These are phyloP conservation scores for Melastoma candidum DNA, from an alignment of 441 rosid genomes.

Conservation along the genomic window DNA sequence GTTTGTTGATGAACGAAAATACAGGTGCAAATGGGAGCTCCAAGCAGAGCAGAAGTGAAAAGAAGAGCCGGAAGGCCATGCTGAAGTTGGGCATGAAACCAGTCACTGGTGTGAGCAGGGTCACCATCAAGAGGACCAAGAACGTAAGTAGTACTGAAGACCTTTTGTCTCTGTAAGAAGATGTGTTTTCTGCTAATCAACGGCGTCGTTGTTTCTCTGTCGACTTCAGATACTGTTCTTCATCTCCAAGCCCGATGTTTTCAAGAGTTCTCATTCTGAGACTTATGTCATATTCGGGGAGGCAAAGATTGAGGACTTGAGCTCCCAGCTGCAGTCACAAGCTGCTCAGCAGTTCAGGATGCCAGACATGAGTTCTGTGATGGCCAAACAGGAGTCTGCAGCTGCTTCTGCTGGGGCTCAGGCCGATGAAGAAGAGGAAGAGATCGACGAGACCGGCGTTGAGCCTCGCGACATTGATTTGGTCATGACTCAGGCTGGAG, in stretches of 20 bases:
- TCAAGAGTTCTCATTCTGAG: slow-evolving; percentile 19
- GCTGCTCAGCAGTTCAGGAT: slow-evolving; percentile 17
- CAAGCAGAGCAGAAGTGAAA: slow-evolving; percentile 18
- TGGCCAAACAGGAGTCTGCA: slow-evolving; percentile 11
- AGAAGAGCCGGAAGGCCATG: slow-evolving; percentile 19
- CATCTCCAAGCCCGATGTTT: slow-evolving; percentile 16
- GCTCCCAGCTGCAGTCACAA: slow-evolving; percentile 16
- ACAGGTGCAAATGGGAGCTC: slow-evolving; percentile 14
- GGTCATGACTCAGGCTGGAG: slow-evolving; percentile 19
- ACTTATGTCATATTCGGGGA: slow-evolving; percentile 16
- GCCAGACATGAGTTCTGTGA: slow-evolving; percentile 12
- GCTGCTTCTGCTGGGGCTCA: slow-evolving; percentile 3
- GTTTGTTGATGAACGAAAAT: neutral
- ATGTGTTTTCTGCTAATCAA: neutral
- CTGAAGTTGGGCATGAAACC: slow-evolving; percentile 17
- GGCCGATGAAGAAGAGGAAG: slow-evolving; percentile 16
- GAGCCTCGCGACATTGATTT: slow-evolving; percentile 15
- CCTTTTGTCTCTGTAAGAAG: neutral
- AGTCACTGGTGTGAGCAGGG: slow-evolving; percentile 15
- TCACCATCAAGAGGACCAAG: slow-evolving; percentile 16
- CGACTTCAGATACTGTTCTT: slow-evolving; percentile 13
- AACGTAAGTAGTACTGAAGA: neutral
- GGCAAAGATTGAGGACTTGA: slow-evolving; percentile 19
- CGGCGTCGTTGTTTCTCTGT: neutral
- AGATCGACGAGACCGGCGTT: slow-evolving; percentile 12